Evolutionary conservation across 768 basidiomycete species (phyloP).

Genomic region (Trametes maxima): DNA sequence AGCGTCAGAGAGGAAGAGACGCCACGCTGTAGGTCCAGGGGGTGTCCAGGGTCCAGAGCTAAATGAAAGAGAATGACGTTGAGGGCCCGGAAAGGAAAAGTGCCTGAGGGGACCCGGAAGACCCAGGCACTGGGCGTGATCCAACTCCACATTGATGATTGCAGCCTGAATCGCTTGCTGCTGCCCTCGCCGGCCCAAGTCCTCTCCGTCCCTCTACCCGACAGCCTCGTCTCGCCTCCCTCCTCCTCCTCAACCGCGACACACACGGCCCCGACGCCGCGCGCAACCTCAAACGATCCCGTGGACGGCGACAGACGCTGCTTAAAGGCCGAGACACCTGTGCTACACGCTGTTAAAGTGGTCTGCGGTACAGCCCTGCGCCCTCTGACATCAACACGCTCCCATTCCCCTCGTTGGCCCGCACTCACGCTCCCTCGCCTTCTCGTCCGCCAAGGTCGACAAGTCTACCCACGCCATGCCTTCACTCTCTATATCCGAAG

Average conservation of each 20-base stretch:
- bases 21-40: neutral
- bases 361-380: slow-evolving; percentile 8
- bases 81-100: neutral
- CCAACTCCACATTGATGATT: slow-evolving; percentile 2
- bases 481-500: slow-evolving; percentile 18
- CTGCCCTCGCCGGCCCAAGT: neutral
- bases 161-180: neutral
- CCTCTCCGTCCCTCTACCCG: neutral
- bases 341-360: neutral
- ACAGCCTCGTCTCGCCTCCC: neutral
- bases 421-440: too few relatives aligned
- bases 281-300: neutral
- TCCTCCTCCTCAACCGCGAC: neutral
- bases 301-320: neutral
- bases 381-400: slow-evolving; percentile 10
- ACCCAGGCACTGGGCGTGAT: slow-evolving; percentile 1
- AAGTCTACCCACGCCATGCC: slow-evolving; percentile 8
- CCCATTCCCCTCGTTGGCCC: neutral
- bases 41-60: neutral
- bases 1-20: too few relatives aligned
- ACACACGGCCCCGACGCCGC: neutral
- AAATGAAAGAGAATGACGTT: slow-evolving; percentile 2
- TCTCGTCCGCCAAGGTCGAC: neutral
- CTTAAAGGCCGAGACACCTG: neutral
- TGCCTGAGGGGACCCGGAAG: slow-evolving; percentile 5